Conservation (phyloP, 305 asterid species). For the Salvia sclarea region DNA sequence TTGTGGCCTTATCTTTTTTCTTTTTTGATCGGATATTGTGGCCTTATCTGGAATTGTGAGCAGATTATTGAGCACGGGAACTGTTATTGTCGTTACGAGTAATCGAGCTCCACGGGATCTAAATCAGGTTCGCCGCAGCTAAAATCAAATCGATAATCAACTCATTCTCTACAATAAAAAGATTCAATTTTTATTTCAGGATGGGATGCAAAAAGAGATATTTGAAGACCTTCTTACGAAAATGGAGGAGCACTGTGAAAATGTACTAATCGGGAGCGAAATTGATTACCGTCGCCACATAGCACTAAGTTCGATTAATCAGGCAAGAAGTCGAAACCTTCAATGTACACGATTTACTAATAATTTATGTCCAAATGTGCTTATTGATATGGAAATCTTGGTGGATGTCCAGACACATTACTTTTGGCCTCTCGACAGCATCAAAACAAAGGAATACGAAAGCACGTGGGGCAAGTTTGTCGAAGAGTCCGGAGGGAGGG, state of each 20-base stretch:
- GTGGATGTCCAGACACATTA: slow-evolving; percentile 61
- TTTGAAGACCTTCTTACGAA: slow-evolving; percentile 65
- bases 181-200: slow-evolving; percentile 45
- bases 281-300: slow-evolving; percentile 87
- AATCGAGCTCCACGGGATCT: slow-evolving; percentile 92
- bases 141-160: slow-evolving; percentile 25
- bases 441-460: slow-evolving; percentile 53
- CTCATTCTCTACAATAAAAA: neutral
- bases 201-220: slow-evolving; percentile 97
- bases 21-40: too few species aligned
- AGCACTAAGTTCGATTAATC: slow-evolving; percentile 66
- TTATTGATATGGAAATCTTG: slow-evolving; percentile 18
- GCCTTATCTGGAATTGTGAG: slow-evolving; percentile 95
- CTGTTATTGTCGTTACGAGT: slow-evolving; percentile 96
- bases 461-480: slow-evolving; percentile 57
- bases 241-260: slow-evolving; percentile 76
- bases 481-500: slow-evolving; percentile 49
- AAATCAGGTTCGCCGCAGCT: slow-evolving; percentile 65
- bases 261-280: slow-evolving; percentile 81
- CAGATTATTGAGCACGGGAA: slow-evolving; percentile 90
- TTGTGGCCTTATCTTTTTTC: too few species aligned
- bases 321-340: slow-evolving; percentile 52
- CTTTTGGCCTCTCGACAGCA: slow-evolving; percentile 77
- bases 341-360: neutral
- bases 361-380: neutral